Conservation (phyloP, 1,284 basidiomycete genomes). For the Mycena sp. region DNA sequence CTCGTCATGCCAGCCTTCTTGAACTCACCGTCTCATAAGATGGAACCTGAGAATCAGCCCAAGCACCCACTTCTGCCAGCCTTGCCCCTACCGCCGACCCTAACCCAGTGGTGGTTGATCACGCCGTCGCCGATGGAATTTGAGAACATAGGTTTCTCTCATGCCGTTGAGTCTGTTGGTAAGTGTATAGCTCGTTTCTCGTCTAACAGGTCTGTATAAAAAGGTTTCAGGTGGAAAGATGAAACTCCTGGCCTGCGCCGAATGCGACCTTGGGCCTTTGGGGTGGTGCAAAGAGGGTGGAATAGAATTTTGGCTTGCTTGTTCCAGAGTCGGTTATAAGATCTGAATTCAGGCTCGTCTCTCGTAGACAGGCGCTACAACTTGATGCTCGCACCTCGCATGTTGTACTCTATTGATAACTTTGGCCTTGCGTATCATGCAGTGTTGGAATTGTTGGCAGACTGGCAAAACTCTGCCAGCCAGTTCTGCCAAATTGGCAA, state of each 20-base stretch:
- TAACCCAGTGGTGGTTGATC: constrained; percentile 81
- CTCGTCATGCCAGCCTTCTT: neutral
- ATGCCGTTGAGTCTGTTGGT: too few relatives aligned
- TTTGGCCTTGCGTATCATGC: too few relatives aligned
- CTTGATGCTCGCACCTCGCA: too few relatives aligned
- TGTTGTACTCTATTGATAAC: too few relatives aligned
- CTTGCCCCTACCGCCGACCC: constrained; percentile 60
- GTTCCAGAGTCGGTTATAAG: constrained; percentile 75
- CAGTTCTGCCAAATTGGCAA: too few relatives aligned
- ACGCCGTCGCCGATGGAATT: constrained; percentile 84
- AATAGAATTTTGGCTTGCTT: constrained; percentile 84
- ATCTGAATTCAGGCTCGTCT: neutral
- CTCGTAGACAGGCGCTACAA: too few relatives aligned
- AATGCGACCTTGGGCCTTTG: constrained; percentile 91
- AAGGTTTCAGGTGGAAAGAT: constrained; percentile 37
- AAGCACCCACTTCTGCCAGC: constrained; percentile 53
- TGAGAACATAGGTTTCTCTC: constrained; percentile 91
- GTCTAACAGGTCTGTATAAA: neutral
- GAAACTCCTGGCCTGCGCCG: constrained; percentile 88
- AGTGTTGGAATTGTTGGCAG: too few relatives aligned
- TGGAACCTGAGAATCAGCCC: constrained; percentile 56
- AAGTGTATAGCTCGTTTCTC: constrained; percentile 1
- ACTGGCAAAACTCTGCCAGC: too few relatives aligned
- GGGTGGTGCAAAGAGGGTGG: constrained; percentile 88
- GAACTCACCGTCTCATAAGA: constrained; percentile 41